These are phyloP conservation scores for Vigna reflexopilosa DNA, from an alignment of 306 rosid species.

Conservation along the genomic window DNA sequence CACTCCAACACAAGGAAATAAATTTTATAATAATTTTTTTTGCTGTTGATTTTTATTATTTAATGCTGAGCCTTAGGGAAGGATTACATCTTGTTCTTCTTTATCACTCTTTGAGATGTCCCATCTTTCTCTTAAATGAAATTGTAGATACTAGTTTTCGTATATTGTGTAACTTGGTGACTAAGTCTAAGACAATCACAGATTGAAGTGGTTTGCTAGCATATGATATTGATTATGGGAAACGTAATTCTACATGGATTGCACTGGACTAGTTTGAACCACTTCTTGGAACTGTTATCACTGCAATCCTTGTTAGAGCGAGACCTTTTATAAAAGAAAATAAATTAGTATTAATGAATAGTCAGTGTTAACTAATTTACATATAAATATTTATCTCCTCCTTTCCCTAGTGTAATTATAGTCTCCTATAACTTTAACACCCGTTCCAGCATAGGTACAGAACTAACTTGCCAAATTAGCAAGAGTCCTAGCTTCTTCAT, in stretches of 20 bases:
- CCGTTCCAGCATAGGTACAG: neutral
- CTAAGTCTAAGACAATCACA: neutral
- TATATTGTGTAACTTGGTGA: conserved; percentile 4
- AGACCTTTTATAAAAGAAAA: neutral
- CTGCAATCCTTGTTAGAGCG: conserved; percentile 1
- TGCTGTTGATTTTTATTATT: conserved; percentile 3
- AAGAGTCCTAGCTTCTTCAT: neutral
- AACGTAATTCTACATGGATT: neutral
- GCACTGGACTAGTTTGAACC: conserved; percentile 24
- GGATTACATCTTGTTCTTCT: neutral
- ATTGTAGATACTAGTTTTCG: neutral
- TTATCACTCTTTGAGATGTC: conserved; percentile 16
- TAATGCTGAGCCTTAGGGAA: conserved; percentile 24
- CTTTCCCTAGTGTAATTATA: neutral
- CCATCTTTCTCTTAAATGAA: neutral
- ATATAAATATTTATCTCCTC: neutral
- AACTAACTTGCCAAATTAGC: conserved; percentile 3
- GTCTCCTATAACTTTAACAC: neutral
- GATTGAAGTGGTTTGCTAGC: conserved; percentile 30
- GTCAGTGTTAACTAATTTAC: neutral
- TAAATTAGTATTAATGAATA: neutral
- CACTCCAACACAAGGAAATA: neutral
- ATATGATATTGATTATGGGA: neutral
- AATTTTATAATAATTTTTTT: conserved; percentile 7
- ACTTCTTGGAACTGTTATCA: conserved; percentile 6